Base-by-base conservation (phyloP, 441 rosid species). In the Croton laevigatus region DNA sequence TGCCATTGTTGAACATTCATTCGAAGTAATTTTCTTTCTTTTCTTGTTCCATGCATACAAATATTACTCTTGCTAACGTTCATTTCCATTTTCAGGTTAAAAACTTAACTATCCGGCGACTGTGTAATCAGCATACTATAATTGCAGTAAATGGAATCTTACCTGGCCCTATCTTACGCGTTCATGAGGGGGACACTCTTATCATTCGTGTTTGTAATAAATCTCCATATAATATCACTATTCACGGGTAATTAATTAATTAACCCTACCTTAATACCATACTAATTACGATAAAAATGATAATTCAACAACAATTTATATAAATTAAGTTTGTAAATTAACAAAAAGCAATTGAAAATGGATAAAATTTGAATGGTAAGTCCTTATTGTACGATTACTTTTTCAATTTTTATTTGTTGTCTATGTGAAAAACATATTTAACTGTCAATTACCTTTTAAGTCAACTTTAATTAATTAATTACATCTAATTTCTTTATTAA, bases 171-270 rank as follows among this genome's bases (percentile, higher is more conserved):
- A 80, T 86, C 0, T 19, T 92, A 67, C 70, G 61, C 0, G 96
- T 71, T 66, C 73, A 65, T 6, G 98, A 92, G 73, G 96, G 98
- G 11, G 98, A 94, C 80, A 87, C 89, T 2, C 86, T 94, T 6
- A 69, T 87, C 23, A 80, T 94, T 66, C 96, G 85, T 37, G 98
- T 92, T 65, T 46, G 80, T 52, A 94, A 94, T 75, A 62, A 82
- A 70, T 92, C 98, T 2, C 97, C 98, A 52, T 89, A 94, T 77
- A 86, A 90, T 83, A 69, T 94, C 59, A 85, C 93, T 3, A 80
- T 94, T 73, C 98, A 94, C 70, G 92, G 98, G 98, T 93, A 85
- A 71, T 8, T n/a, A 70, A 6, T 13, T 0, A 11, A 32, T 34
- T 32, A 54, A 11, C 19, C 27, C 38, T 54, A 3, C 3, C 14